Base-by-base conservation (phyloP, 139 green algal species). In the Ostreobium quekettii region DNA sequence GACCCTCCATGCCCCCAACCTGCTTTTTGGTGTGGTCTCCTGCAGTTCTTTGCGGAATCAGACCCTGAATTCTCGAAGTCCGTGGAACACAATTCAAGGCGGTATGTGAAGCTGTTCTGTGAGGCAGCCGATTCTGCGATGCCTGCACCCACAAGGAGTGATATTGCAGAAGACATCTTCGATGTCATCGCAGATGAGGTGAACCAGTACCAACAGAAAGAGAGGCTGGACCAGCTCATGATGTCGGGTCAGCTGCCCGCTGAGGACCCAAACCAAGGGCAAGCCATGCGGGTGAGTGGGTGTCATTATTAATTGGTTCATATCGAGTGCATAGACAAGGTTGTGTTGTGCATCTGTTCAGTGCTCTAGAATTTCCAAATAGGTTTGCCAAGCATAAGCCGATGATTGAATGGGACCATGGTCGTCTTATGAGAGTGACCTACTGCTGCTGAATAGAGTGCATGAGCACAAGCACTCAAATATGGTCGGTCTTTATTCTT, bases 81-180 rank as follows among this genome's bases (percentile, higher is more conserved):
- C n/a, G 59, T 96, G 2, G 74, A 86, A 67, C 68, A 6, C 49
- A 98, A 98, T 71, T 84, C 90, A 0, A 72, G 74, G 63, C 82
- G 85, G 35, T 97, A 96, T 67, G 42, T 86, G 2, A 71, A 73
- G 19, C 67, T 97, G 7, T 81, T 97, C 53, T 77, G 83, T 2
- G 80, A 90, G 30, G 90, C 87, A 15, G 91, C 89, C 7, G 91
- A 97, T 71, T 67, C 69, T 19, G 48, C 79, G 22, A 82, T 97
- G 78, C 89, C 89, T 15, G 37, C 67, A 1, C 64, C 90, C 4
- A 82, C 76, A 7, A 33, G 65, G 4, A 68, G 36, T 8, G 62
- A 64, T 2, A 32, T 66, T 47, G 33, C 28, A 60, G n/a, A 36
- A 6, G 64, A 71, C 28, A 30, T 39, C 11, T 70, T 47, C 36